phyloP scores from a whole-genome alignment of 2,329 filamentous ascomycete species.

The Colletotrichum higginsianum region DNA sequence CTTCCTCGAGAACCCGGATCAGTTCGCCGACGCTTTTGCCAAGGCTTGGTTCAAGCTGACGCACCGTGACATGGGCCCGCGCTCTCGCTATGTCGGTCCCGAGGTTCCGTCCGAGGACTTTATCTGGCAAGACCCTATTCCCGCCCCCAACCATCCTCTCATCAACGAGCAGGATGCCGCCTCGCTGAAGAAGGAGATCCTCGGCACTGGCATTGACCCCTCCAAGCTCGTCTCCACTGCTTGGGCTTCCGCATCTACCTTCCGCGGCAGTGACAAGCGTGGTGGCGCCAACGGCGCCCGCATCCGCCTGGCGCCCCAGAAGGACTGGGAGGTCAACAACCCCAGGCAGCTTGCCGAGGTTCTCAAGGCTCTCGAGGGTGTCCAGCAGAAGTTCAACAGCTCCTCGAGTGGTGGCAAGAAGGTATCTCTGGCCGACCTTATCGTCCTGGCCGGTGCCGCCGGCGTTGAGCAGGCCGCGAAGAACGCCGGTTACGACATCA shows the following conservation, averaged over 20 bases:
- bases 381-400: constrained; percentile 78
- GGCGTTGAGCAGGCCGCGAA: constrained; percentile 80
- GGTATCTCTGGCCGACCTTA: constrained; percentile 82
- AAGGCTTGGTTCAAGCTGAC: constrained; percentile 88
- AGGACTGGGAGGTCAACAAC: constrained; percentile 82
- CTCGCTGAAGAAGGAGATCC: constrained; percentile 77
- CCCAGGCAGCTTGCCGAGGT: constrained; percentile 75
- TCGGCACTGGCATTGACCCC: constrained; percentile 71
- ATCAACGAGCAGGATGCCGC: constrained; percentile 74
- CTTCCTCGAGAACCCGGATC: constrained; percentile 77
- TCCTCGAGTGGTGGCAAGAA: constrained; percentile 74
- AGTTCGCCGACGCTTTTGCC: constrained; percentile 78
- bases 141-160: constrained; percentile 68
- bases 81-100: constrained; percentile 79
- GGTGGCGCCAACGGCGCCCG: constrained; percentile 86
- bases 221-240: constrained; percentile 76
- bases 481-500: constrained; percentile 61
- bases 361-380: constrained; percentile 71
- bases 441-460: constrained; percentile 79
- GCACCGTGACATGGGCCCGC: constrained; percentile 84
- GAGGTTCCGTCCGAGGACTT: constrained; percentile 79
- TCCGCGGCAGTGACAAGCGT: constrained; percentile 84
- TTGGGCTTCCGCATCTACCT: constrained; percentile 81
- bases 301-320: constrained; percentile 80
- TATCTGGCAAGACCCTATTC: constrained; percentile 83